Conservation (phyloP, 2,329 filamentous ascomycete species). For the Tolypocladium album region DNA sequence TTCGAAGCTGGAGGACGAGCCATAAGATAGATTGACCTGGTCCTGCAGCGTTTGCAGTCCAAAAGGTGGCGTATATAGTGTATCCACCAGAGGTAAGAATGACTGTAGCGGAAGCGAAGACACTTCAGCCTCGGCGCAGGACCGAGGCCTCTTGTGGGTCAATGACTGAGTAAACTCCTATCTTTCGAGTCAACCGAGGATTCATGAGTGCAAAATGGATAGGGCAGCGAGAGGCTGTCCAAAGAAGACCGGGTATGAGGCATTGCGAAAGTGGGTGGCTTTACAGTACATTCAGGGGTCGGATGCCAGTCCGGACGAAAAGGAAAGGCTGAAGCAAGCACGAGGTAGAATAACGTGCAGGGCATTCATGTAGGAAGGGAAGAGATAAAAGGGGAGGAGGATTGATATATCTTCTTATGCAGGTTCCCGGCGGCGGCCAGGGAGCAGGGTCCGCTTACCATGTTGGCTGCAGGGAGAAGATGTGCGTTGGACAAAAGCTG, state of each 20-base stretch:
- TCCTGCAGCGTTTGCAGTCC: slow-evolving; percentile 16
- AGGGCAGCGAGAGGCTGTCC: neutral
- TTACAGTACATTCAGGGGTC: neutral
- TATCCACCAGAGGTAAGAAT: slow-evolving; percentile 10
- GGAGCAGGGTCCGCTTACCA: slow-evolving; percentile 35
- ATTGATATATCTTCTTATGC: slow-evolving; percentile 31
- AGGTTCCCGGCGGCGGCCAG: slow-evolving; percentile 30
- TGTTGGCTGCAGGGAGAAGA: slow-evolving; percentile 30
- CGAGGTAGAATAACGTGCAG: slow-evolving; percentile 10
- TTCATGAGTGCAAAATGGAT: neutral
- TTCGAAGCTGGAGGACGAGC: slow-evolving; percentile 17
- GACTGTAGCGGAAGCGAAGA: slow-evolving; percentile 10
- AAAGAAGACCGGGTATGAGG: slow-evolving; percentile 3
- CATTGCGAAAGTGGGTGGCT: neutral
- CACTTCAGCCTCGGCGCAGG: slow-evolving; percentile 13
- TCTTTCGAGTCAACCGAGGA: slow-evolving; percentile 20
- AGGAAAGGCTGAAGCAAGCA: slow-evolving; percentile 11
- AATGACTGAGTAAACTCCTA: slow-evolving; percentile 19
- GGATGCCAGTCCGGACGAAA: slow-evolving; percentile 10
- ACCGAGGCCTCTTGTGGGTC: slow-evolving; percentile 17
- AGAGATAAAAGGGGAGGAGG: slow-evolving; percentile 16
- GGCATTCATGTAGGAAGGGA: slow-evolving; percentile 11
- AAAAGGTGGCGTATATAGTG: slow-evolving; percentile 13
- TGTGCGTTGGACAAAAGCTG: slow-evolving; percentile 24
- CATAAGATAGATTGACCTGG: slow-evolving; percentile 18